These are phyloP conservation scores for Massarina eburnea DNA, from an alignment of 2,329 filamentous ascomycete species.

Conservation along the genomic window DNA sequence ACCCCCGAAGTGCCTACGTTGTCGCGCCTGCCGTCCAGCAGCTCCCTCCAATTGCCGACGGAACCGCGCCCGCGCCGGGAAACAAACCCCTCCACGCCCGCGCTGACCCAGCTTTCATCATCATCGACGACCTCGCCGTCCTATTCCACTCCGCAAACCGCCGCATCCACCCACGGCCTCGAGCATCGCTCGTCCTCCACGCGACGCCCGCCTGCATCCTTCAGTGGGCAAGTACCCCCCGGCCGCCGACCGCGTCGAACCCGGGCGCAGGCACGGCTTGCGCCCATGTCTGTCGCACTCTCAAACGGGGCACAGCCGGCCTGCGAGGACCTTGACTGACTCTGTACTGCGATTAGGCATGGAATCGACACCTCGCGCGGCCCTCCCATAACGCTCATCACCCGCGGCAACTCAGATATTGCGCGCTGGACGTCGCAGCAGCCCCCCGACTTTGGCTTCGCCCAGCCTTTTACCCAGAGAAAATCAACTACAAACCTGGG, in stretches of 20 bases:
- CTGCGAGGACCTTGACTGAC: no score
- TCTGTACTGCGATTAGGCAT: no score
- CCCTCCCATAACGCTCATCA: conserved; percentile 55
- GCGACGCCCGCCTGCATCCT: conserved; percentile 50
- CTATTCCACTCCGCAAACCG: conserved; percentile 37
- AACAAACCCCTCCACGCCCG: conserved; percentile 29
- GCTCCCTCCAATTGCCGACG: conserved; percentile 13
- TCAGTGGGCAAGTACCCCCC: no score
- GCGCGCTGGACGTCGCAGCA: conserved; percentile 32
- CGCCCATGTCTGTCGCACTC: no score
- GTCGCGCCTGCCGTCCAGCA: conserved; percentile 35
- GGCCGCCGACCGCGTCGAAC: no score
- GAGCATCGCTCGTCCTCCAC: conserved; percentile 33
- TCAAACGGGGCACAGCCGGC: no score
- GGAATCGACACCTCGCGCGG: conserved; percentile 54
- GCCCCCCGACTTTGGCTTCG: conserved; percentile 29
- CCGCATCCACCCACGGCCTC: conserved; percentile 27
- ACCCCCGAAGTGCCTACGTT: conserved; percentile 27
- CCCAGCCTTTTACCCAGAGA: no score
- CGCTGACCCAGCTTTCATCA: conserved; percentile 20
- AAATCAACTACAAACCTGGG: conserved; percentile 26
- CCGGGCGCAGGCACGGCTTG: no score
- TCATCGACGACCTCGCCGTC: conserved; percentile 25
- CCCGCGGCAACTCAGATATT: conserved; percentile 42
- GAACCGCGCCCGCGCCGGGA: conserved; percentile 17